Conservation (phyloP, 768 basidiomycete genomes). For the Psilocybe cyanescens region DNA sequence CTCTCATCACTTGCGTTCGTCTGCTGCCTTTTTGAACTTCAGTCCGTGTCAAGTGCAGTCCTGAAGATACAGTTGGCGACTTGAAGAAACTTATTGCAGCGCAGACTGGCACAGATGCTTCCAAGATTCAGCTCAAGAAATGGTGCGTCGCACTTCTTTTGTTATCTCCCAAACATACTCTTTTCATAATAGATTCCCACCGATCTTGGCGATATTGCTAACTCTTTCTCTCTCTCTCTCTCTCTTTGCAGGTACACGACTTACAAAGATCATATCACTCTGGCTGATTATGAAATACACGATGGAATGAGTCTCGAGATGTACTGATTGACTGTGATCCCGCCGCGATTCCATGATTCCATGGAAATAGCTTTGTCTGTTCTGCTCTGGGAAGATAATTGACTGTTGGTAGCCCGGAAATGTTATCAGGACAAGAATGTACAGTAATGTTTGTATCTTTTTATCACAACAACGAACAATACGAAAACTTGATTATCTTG, state of each 20-base stretch:
- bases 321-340: constrained; percentile 53
- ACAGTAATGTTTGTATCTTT: neutral
- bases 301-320: constrained; percentile 95
- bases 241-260: constrained; percentile 74
- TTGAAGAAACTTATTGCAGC: constrained; percentile 97
- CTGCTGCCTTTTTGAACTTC: neutral
- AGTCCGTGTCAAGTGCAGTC: constrained; percentile 96
- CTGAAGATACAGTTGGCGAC: constrained; percentile 96
- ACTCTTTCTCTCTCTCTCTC: neutral
- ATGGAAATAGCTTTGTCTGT: neutral
- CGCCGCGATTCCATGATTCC: neutral
- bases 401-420: neutral
- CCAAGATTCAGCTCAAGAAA: constrained; percentile 95
- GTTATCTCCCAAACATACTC: neutral
- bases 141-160: constrained; percentile 57
- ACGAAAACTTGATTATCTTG: neutral
- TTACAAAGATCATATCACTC: constrained; percentile 96
- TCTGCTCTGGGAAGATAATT: neutral
- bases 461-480: neutral
- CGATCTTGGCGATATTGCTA: no score
- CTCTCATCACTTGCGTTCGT: neutral
- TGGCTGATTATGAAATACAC: constrained; percentile 90
- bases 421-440: neutral
- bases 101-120: constrained; percentile 86
- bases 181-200: no score